A percentile compares a stretch with the other conserved stretches of the same genome.
Conservation (phyloP, 225 moss, liverwort and hornwort genomes). For the Pseudisothecium myosuroides region DNA sequence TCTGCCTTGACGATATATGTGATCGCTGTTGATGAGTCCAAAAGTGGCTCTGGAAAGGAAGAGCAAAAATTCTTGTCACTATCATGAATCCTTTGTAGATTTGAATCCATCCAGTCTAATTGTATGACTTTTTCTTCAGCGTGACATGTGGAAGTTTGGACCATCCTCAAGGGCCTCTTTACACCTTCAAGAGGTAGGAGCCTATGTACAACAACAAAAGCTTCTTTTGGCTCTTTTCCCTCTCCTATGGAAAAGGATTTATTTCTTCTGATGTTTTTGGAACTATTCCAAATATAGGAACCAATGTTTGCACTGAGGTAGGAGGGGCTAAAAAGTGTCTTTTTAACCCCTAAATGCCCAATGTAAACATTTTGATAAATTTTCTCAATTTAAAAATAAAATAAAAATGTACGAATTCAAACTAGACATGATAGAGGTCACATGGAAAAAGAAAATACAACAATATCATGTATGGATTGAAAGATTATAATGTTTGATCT, state of each 20-base stretch:
- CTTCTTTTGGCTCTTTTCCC: background rate
- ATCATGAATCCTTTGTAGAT: too few species aligned
- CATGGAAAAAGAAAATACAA: too few species aligned
- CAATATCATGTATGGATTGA: too few species aligned
- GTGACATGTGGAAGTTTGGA: background rate
- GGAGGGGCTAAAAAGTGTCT: background rate
- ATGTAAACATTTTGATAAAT: too few species aligned
- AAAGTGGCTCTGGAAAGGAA: background rate
- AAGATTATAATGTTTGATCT: too few species aligned
- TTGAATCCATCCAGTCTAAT: background rate
- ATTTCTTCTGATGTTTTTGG: background rate
- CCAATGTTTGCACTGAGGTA: background rate
- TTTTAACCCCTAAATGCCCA: too few species aligned
- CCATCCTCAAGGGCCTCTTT: background rate
- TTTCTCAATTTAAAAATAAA: too few species aligned
- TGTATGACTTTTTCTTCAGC: background rate
- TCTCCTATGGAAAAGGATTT: background rate
- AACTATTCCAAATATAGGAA: background rate
- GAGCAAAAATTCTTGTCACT: background rate
- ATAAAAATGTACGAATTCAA: too few species aligned
- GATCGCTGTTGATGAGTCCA: background rate
- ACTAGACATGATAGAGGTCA: too few species aligned
- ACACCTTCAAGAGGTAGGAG: background rate
- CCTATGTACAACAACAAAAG: background rate
- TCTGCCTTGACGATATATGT: background rate